These are phyloP conservation scores for Sutorius eximius DNA, from an alignment of 1,284 basidiomycete species.

Conservation along the genomic window DNA sequence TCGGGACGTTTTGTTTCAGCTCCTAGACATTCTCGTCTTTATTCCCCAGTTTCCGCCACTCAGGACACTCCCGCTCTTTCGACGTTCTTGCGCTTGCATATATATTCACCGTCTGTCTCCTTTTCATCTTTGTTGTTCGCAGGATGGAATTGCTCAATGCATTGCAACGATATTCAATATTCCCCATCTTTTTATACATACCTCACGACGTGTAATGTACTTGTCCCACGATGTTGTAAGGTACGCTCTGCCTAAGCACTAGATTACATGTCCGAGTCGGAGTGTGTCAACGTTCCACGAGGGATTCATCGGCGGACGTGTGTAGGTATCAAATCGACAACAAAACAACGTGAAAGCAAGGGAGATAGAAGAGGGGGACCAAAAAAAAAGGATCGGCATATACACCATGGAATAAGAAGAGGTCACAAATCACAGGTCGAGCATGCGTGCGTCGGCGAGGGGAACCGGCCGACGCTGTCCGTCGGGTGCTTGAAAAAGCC, in stretches of 20 bases:
- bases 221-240: conserved; percentile 19
- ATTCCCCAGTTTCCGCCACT: conserved; percentile 11
- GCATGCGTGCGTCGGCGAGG: conserved; percentile 33
- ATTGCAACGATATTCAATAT: conserved; percentile 16
- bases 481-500: conserved; percentile 18
- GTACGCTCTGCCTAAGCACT: conserved; percentile 17
- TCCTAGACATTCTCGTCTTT: conserved; percentile 7
- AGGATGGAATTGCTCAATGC: conserved; percentile 15
- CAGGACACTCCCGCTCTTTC: neutral
- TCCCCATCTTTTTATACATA: conserved; percentile 21
- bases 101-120: conserved; percentile 1
- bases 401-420: neutral
- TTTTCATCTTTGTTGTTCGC: neutral
- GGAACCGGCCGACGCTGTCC: conserved; percentile 35
- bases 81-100: neutral
- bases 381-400: neutral
- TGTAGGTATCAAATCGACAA: neutral
- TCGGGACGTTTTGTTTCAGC: neutral
- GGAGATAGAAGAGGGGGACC: neutral
- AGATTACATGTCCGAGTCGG: conserved; percentile 14
- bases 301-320: neutral
- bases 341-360: conserved; percentile 5
- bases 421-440: conserved; percentile 27
- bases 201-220: conserved; percentile 30
- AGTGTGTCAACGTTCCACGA: neutral